Percentiles rank a stretch among this genome's conserved stretches.
These are phyloP conservation scores for Orbilia ellipsospora DNA, from an alignment of 2,329 filamentous ascomycete genomes.

Conservation along the genomic window DNA sequence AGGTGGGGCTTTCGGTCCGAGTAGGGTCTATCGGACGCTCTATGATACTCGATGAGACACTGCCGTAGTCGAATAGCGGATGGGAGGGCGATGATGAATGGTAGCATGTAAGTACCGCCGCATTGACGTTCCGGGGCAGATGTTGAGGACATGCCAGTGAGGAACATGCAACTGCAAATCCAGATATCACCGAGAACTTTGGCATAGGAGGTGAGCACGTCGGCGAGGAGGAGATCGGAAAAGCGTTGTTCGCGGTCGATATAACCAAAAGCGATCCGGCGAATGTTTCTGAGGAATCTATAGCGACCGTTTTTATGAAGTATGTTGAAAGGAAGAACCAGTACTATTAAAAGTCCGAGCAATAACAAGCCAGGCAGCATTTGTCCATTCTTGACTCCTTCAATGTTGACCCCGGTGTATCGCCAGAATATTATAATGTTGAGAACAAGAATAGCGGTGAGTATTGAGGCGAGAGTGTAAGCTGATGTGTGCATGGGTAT, in stretches of 20 bases:
- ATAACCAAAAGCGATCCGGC: conserved; percentile 83
- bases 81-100: conserved; percentile 83
- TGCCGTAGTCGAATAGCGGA: conserved; percentile 88
- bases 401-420: conserved; percentile 76
- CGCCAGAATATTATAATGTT: conserved; percentile 87
- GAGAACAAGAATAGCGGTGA: conserved; percentile 75
- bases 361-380: conserved; percentile 89
- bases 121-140: conserved; percentile 80
- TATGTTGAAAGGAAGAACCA: conserved; percentile 73
- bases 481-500: conserved; percentile 81
- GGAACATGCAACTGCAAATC: conserved; percentile 90
- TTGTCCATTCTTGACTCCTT: conserved; percentile 80
- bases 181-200: conserved; percentile 92
- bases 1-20: conserved; percentile 74
- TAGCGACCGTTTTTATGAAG: conserved; percentile 58
- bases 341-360: conserved; percentile 74
- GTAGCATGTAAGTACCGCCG: conserved; percentile 81
- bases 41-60: conserved; percentile 86
- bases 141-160: conserved; percentile 79
- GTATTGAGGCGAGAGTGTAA: conserved; percentile 83
- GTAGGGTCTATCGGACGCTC: conserved; percentile 69
- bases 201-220: conserved; percentile 93
- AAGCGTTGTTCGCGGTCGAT: conserved; percentile 93
- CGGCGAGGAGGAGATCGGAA: conserved; percentile 90
- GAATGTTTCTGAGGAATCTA: conserved; percentile 68